Evolutionary conservation across 768 basidiomycete species (phyloP), one percentile per base, ranked within the genome.

Genomic region (Calocera cornea): DNA sequence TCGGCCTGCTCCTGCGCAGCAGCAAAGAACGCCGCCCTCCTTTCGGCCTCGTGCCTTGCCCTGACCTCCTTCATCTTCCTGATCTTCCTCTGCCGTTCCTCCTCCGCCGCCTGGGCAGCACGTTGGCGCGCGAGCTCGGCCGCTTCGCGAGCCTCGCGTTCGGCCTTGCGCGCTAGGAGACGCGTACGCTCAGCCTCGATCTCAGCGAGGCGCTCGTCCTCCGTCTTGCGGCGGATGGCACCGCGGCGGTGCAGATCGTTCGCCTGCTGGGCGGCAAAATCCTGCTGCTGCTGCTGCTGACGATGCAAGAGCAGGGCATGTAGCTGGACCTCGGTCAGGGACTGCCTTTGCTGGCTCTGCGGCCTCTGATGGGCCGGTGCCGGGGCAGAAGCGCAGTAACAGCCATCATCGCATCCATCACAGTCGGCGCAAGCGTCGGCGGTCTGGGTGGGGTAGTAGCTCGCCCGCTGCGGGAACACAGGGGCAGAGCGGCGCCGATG

Each of bases 201-300:
- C 54, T 60, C 54, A 2, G 54, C 27, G 5, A 60, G 31, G 5
- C 54, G 54, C 31, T 60, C 54, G 24, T 60, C 54, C 31, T 60
- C 54, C 5, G 54, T 60, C 54, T 60, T 60, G 54, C 54, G 54
- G 27, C 54, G 24, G 31, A 60, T 60, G 31, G 54, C 54, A 60
- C 27, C 24, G 31, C 27, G 24, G 5, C 54, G 11, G 7, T 60
- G 54, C 27, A 60, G 54, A 3, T 60, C 27, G 24, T 17, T 47
- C 19, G 19, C 8, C 16, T 5, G 44, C 44, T 47, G 36, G 36
- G 36, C 36, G 36, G 36, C 36, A 14, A 14, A 5, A 14, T 5
- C 36, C 8, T 7, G 8, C 16, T 24, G 44, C 19, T 47, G 8
- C 19, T 47, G 44, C 24, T 47, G 44, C 44, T 47, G 44, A 47